Conservation (phyloP, 768 basidiomycete species). For the Filobasidium wieringae region DNA sequence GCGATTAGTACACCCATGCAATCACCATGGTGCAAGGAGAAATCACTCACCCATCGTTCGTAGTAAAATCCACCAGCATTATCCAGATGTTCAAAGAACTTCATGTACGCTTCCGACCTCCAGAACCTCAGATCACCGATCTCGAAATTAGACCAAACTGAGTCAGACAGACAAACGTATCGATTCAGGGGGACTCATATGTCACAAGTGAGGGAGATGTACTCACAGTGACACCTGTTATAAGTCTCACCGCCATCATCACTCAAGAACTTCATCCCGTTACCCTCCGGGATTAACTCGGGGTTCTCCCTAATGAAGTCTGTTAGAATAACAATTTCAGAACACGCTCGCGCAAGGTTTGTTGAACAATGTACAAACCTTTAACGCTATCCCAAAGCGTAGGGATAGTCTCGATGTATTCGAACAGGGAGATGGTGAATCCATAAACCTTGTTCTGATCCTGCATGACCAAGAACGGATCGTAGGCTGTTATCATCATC, state of each 20-base stretch:
- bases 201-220: constrained; percentile 1
- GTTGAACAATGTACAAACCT: constrained; percentile 41
- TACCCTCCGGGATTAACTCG: constrained; percentile 51
- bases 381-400: constrained; percentile 66
- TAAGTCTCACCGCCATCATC: constrained; percentile 61
- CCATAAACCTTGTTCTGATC: constrained; percentile 74
- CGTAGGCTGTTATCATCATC: constrained; percentile 42
- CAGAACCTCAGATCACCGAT: constrained; percentile 75
- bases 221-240: constrained; percentile 63
- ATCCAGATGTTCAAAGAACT: constrained; percentile 75
- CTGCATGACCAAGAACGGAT: constrained; percentile 72
- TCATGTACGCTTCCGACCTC: constrained; percentile 66
- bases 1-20: too few species aligned
- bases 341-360: not conserved
- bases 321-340: constrained; percentile 29
- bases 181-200: constrained; percentile 7
- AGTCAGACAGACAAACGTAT: not conserved
- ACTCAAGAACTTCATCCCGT: constrained; percentile 63
- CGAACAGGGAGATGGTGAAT: constrained; percentile 66
- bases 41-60: constrained; percentile 49
- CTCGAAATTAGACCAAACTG: constrained; percentile 94
- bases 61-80: constrained; percentile 76
- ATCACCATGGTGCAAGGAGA: too few species aligned
- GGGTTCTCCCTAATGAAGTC: constrained; percentile 60
- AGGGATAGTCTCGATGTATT: constrained; percentile 68